Base-by-base conservation (phyloP, 2,329 filamentous ascomycete genomes). In the Tolypocladium amazonense region DNA sequence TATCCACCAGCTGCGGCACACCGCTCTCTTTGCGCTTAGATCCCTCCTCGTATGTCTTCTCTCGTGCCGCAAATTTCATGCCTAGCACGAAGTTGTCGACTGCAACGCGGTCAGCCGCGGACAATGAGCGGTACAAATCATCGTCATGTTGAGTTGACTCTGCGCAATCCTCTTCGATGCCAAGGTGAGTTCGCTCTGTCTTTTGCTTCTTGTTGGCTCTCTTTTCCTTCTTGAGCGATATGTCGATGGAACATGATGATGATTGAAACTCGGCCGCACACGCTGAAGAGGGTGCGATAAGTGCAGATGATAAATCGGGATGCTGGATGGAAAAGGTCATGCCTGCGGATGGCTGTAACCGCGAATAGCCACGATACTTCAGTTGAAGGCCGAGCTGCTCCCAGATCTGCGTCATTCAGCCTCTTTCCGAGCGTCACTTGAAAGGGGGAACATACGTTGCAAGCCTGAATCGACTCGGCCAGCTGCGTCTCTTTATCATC, bases 271-370 rank as follows among this genome's bases (percentile, higher is more conserved):
- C 64, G 0, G 68, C 67, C 7, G 63, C 66, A 4, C 57, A 50
- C 1, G 71, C 68, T 1, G 61, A 64, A 1, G 56, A 52, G 1
- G 74, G 74, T 7, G 70, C 63, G 7, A 67, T 35, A 30, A 74
- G 57, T 20, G 68, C 62, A 4, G 74, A 75, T 0, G 66, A 65
- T 23, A 74, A 56, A 45, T 71, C 68, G 3, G 71, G 68, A 57
- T 77, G 75, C 56, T 76, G 70, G 9, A 77, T 66, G 0, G 69
- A 73, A 47, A 76, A 75, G 1, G 62, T 59, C 9, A 73, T 56
- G 14, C 63, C 58, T 12, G 64, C 65, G 3, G 65, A 58, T 6
- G 64, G 38, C 23, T 62, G 59, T 2, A 56, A n/a, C 9, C 18
- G 15, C 3, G 38, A 41, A 38, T 58, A 58, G 7, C 56, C 55